Conservation (phyloP, 306 rosid genomes). For the Quercus ilex region DNA sequence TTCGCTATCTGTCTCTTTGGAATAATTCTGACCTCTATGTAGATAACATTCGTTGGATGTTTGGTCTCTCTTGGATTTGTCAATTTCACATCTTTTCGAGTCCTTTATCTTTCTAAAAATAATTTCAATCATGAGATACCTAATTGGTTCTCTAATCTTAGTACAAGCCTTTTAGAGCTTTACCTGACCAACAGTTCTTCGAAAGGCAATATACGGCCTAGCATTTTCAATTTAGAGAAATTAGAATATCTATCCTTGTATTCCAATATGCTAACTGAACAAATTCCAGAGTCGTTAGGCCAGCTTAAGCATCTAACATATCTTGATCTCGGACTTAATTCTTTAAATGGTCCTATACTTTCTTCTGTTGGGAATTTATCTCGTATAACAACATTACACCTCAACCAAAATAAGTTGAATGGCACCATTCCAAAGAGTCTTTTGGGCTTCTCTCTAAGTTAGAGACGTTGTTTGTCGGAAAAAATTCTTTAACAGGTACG, state of each 20-base stretch:
- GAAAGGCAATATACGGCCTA: too few species aligned
- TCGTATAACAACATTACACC: rapidly evolving
- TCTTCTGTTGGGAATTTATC: not conserved
- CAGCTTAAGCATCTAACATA: too few species aligned
- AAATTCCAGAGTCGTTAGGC: too few species aligned
- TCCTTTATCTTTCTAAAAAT: not conserved
- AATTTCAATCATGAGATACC: not conserved
- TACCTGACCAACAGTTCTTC: not conserved
- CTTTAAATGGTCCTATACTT: not conserved
- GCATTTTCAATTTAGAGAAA: too few species aligned
- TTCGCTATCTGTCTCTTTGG: too few species aligned
- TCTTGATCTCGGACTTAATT: not conserved
- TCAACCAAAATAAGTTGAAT: not conserved
- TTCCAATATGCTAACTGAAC: too few species aligned
- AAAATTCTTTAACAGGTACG: not conserved
- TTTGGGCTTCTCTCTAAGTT: not conserved
- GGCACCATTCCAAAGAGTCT: not conserved
- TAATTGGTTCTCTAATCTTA: not conserved
- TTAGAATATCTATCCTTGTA: too few species aligned
- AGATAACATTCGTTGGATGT: too few species aligned
- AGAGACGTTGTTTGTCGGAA: not conserved
- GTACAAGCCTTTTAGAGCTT: not conserved
- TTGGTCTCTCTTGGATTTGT: not conserved
- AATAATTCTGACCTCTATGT: too few species aligned
- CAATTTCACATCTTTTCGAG: not conserved